phyloP scores from a whole-genome alignment of 164 flowering plant species.

The Stephania japonica region DNA sequence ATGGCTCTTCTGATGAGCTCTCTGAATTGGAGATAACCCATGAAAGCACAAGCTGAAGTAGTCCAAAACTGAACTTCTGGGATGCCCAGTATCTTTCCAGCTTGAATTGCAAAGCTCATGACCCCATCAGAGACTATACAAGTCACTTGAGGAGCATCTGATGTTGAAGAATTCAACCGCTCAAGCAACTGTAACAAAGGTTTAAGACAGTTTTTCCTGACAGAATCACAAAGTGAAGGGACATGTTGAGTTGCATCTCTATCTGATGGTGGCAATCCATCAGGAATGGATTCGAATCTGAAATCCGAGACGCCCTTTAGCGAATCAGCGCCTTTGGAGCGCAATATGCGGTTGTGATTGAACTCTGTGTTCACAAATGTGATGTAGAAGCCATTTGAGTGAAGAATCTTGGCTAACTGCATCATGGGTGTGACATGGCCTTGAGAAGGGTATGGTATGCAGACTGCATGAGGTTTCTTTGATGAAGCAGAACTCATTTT shows the following conservation, averaged over 20 bases:
- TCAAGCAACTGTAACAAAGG: conserved; percentile 26
- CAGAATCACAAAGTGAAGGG: conserved; percentile 32
- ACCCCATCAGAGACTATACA: conserved; percentile 43
- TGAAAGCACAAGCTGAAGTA: conserved; percentile 29
- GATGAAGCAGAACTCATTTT: conserved; percentile 4
- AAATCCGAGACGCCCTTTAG: conserved; percentile 32
- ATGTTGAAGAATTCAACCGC: conserved; percentile 18
- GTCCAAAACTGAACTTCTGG: conserved; percentile 38
- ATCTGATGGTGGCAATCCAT: conserved; percentile 53
- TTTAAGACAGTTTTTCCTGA: conserved; percentile 21
- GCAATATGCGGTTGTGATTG: conserved; percentile 43
- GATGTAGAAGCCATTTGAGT: conserved; percentile 42
- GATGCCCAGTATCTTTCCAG: conserved; percentile 33
- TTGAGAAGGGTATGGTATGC: conserved; percentile 51
- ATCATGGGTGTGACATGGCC: conserved; percentile 57
- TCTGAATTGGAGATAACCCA: conserved; percentile 23
- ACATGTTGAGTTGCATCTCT: conserved; percentile 42
- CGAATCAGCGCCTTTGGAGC: conserved; percentile 34
- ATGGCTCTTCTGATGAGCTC: conserved; percentile 34
- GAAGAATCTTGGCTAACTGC: conserved; percentile 51
- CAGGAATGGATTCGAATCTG: conserved; percentile 51
- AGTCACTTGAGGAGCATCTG: conserved; percentile 28
- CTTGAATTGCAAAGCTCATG: conserved; percentile 35
- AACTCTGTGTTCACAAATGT: conserved; percentile 60
- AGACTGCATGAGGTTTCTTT: conserved; percentile 39